Evolutionary conservation across 2,329 filamentous ascomycete genomes (phyloP).

Genomic region (Septoria petroselini): DNA sequence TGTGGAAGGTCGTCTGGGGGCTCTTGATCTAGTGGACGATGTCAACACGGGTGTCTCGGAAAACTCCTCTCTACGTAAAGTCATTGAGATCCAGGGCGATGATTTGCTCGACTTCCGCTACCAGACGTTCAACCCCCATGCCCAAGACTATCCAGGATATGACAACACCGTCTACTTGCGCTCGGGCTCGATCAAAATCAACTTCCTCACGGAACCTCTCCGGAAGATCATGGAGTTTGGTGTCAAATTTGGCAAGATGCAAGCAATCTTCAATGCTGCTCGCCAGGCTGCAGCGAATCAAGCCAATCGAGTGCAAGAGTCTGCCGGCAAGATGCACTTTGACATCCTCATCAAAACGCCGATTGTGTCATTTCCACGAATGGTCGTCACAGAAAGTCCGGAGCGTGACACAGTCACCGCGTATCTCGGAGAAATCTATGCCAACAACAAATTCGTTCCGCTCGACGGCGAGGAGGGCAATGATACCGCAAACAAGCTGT

Average conservation of each 20-base stretch:
- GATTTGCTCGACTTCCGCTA: conserved; percentile 97
- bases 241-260: conserved; percentile 99
- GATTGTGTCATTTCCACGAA: conserved; percentile 88
- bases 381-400: conserved; percentile 65
- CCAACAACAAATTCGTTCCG: conserved; percentile 85
- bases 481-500: conserved; percentile 81
- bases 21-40: conserved; percentile 86
- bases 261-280: conserved; percentile 96
- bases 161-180: conserved; percentile 87
- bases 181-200: conserved; percentile 92
- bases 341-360: conserved; percentile 92
- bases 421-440: conserved; percentile 95
- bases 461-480: conserved; percentile 72
- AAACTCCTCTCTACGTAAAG: conserved; percentile 74
- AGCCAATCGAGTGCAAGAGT: conserved; percentile 89
- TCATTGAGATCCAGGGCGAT: conserved; percentile 92
- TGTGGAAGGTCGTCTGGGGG: conserved; percentile 79
- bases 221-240: conserved; percentile 96
- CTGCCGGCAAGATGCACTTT: conserved; percentile 85
- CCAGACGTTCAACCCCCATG: conserved; percentile 81
- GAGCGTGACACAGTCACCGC: conserved; percentile 83
- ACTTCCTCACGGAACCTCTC: conserved; percentile 96
- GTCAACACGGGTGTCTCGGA: conserved; percentile 85
- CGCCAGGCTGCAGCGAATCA: conserved; percentile 91
- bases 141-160: conserved; percentile 83